Percentiles rank a stretch among this genome's conserved stretches.
phyloP scores from a whole-genome alignment of 108 stramenopile genomes.

The Nitzschia sp. region DNA sequence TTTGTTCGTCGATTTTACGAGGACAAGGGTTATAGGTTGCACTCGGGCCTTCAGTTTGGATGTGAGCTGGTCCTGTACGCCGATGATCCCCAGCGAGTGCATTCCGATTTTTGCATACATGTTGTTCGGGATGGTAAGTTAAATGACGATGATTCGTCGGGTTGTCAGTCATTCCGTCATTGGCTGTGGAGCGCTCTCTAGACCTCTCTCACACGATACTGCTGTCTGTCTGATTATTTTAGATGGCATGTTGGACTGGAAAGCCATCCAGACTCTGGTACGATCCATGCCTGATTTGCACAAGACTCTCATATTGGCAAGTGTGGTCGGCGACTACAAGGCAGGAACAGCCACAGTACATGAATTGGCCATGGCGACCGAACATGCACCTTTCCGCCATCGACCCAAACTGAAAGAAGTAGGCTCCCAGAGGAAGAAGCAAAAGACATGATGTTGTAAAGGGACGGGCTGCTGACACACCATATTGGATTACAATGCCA shows the following conservation, averaged over 20 bases:
- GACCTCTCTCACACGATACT: background rate
- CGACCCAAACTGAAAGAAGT: constrained; percentile 50
- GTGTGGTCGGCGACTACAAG: constrained; percentile 31
- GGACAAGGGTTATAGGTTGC: constrained; percentile 81
- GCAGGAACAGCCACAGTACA: constrained; percentile 38
- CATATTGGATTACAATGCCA: too few species aligned
- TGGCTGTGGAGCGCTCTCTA: background rate
- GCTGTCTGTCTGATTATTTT: background rate
- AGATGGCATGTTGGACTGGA: constrained; percentile 76
- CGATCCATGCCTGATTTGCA: constrained; percentile 84
- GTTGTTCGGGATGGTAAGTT: constrained; percentile 55
- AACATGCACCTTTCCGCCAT: constrained; percentile 90
- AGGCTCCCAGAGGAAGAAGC: constrained; percentile 58
- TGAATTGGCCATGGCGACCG: constrained; percentile 82
- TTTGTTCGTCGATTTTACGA: constrained; percentile 67
- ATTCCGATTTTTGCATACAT: constrained; percentile 89
- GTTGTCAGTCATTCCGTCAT: background rate
- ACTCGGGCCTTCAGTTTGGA: constrained; percentile 88
- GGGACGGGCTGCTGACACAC: too few species aligned
- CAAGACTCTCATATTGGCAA: constrained; percentile 79
- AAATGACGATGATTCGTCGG: background rate
- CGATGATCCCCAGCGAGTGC: constrained; percentile 73
- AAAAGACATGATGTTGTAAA: background rate
- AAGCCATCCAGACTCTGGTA: constrained; percentile 72
- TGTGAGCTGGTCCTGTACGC: constrained; percentile 87